phyloP scores from a whole-genome alignment of 179 eudicot species.

The Pouteria campechiana region DNA sequence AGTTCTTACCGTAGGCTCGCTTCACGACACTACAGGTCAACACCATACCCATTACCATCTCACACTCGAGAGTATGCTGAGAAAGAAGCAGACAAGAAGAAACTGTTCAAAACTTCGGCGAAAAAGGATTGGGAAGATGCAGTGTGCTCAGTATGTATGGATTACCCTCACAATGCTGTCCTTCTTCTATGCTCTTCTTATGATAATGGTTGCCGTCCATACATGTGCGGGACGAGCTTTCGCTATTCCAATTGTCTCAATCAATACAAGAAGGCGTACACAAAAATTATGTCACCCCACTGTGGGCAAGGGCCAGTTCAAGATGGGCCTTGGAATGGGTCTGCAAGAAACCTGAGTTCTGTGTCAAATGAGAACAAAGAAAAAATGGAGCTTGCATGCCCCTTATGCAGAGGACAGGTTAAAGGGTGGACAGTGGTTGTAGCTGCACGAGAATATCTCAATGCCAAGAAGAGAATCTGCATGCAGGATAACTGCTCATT shows the following conservation, averaged over 20 bases:
- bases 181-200: constrained; percentile 64
- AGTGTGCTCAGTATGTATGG: constrained; percentile 64
- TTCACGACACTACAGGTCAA: constrained; percentile 35
- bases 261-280: constrained; percentile 52
- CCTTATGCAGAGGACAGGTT: constrained; percentile 58
- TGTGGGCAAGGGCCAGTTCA: no score
- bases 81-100: constrained; percentile 7
- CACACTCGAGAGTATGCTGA: constrained; percentile 1
- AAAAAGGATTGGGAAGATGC: constrained; percentile 56
- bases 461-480: constrained; percentile 40
- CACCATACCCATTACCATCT: constrained; percentile 33
- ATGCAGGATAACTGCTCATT: constrained; percentile 45
- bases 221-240: constrained; percentile 62
- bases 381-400: constrained; percentile 35
- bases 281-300: constrained; percentile 20
- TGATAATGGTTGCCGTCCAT: constrained; percentile 64
- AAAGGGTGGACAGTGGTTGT: constrained; percentile 67
- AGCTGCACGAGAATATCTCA: constrained; percentile 34
- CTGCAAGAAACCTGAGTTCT: constrained; percentile 3
- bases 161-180: constrained; percentile 62
- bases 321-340: constrained; percentile 6
- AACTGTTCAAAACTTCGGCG: constrained; percentile 15
- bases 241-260: constrained; percentile 64
- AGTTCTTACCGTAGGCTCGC: constrained; percentile 37
- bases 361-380: constrained; percentile 17